These are phyloP conservation scores for Saccharomycopsis babjevae DNA, from an alignment of 805 yeast species.

Conservation along the genomic window DNA sequence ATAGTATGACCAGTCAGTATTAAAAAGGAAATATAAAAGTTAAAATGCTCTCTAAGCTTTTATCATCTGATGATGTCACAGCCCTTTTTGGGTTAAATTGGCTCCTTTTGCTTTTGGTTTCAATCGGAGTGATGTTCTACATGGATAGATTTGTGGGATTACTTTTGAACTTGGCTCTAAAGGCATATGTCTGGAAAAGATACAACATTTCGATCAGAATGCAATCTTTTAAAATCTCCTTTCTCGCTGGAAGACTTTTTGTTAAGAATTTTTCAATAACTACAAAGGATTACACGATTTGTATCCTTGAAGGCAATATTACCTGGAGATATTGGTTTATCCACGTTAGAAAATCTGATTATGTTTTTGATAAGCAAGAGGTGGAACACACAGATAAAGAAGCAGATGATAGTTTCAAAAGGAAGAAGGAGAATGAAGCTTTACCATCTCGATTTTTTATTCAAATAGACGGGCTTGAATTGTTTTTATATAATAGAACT, in stretches of 20 bases:
- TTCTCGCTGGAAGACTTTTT: conserved; percentile 74
- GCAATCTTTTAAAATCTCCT: conserved; percentile 66
- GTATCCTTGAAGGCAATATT: conserved; percentile 59
- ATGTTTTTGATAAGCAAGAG: conserved; percentile 18
- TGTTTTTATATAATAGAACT: conserved; percentile 73
- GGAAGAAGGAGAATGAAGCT: conserved; percentile 30
- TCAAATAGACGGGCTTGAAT: conserved; percentile 66
- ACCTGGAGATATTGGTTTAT: conserved; percentile 91
- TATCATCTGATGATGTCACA: conserved; percentile 7
- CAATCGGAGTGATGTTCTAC: conserved; percentile 61
- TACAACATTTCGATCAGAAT: conserved; percentile 48
- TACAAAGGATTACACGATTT: conserved; percentile 62
- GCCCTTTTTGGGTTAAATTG: conserved; percentile 71
- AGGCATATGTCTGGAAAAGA: conserved; percentile 55
- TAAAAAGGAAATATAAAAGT: neutral
- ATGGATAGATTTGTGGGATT: conserved; percentile 65
- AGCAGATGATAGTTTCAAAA: conserved; percentile 5
- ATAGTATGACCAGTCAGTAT: neutral
- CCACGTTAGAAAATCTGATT: conserved; percentile 26
- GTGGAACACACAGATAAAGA: conserved; percentile 14
- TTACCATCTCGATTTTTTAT: conserved; percentile 50
- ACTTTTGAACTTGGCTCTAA: conserved; percentile 39
- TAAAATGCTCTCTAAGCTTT: neutral
- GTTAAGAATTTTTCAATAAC: conserved; percentile 66
- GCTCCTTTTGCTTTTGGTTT: conserved; percentile 55